Conservation (phyloP, 176 grass and related monocot genomes). For the Saccharum spontaneum region DNA sequence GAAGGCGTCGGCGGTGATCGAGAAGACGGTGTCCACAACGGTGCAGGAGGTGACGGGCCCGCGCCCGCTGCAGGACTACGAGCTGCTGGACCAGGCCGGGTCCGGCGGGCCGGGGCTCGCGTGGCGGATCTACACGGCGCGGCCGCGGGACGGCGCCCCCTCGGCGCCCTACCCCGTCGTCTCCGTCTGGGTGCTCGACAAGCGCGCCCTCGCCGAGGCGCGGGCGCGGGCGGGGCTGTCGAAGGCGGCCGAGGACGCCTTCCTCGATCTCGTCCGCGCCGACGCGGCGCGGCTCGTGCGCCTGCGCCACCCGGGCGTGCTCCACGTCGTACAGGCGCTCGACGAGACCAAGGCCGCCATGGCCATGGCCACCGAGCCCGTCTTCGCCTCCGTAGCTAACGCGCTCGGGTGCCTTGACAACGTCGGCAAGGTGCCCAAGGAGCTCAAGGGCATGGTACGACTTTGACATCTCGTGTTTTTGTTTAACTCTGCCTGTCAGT, state of each 20-base stretch:
- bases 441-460: constrained; percentile 93
- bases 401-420: constrained; percentile 81
- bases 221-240: constrained; percentile 71
- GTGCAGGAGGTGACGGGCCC: constrained; percentile 99
- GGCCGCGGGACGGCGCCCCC: constrained; percentile 69
- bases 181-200: constrained; percentile 97
- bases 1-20: constrained; percentile 95
- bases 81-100: constrained; percentile 81
- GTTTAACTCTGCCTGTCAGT: background rate
- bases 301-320: constrained; percentile 90
- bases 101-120: constrained; percentile 81
- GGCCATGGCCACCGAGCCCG: constrained; percentile 93
- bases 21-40: constrained; percentile 93
- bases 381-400: constrained; percentile 89
- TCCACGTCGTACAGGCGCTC: constrained; percentile 97
- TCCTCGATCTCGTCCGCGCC: constrained; percentile 84
- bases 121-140: constrained; percentile 84
- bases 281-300: constrained; percentile 88
- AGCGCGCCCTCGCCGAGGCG: constrained; percentile 78
- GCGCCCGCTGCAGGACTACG: constrained; percentile 98
- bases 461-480: background rate
- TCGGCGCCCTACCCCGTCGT: constrained; percentile 89
- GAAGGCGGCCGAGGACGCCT: constrained; percentile 83
- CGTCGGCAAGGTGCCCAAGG: constrained; percentile 79
- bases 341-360: constrained; percentile 98